phyloP scores from a whole-genome alignment of 2,329 filamentous ascomycete species.

The Microdochium paspali region DNA sequence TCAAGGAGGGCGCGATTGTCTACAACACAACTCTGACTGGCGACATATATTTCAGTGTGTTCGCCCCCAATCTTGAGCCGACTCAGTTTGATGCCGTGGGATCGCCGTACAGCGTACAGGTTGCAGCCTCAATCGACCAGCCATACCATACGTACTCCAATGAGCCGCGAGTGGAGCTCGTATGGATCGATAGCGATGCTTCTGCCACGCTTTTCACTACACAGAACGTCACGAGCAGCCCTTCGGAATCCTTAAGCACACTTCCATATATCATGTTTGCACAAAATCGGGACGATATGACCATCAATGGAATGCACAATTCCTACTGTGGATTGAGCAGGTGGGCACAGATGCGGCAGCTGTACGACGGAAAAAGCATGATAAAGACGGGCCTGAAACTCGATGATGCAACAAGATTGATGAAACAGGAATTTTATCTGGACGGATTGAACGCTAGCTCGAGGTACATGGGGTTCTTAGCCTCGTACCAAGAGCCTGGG shows the following conservation, averaged over 20 bases:
- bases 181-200: constrained; percentile 79
- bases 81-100: constrained; percentile 45
- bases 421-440: constrained; percentile 84
- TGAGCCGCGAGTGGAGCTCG: constrained; percentile 45
- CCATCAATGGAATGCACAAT: constrained; percentile 59
- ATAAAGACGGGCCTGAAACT: constrained; percentile 24
- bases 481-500: constrained; percentile 34
- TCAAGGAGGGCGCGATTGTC: constrained; percentile 63
- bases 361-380: constrained; percentile 41
- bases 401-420: constrained; percentile 28
- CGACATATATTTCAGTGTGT: constrained; percentile 68
- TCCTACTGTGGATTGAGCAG: constrained; percentile 75
- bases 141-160: constrained; percentile 62
- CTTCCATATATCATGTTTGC: constrained; percentile 73
- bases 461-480: constrained; percentile 64
- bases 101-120: constrained; percentile 60
- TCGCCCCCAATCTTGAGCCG: constrained; percentile 54
- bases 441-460: constrained; percentile 63
- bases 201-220: constrained; percentile 72
- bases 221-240: constrained; percentile 53
- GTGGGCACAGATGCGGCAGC: constrained; percentile 53
- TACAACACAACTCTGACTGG: constrained; percentile 50
- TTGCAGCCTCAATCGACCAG: constrained; percentile 73
- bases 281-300: constrained; percentile 47
- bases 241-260: constrained; percentile 40